Conservation (phyloP, 441 rosid species). For the Adansonia gregorii region DNA sequence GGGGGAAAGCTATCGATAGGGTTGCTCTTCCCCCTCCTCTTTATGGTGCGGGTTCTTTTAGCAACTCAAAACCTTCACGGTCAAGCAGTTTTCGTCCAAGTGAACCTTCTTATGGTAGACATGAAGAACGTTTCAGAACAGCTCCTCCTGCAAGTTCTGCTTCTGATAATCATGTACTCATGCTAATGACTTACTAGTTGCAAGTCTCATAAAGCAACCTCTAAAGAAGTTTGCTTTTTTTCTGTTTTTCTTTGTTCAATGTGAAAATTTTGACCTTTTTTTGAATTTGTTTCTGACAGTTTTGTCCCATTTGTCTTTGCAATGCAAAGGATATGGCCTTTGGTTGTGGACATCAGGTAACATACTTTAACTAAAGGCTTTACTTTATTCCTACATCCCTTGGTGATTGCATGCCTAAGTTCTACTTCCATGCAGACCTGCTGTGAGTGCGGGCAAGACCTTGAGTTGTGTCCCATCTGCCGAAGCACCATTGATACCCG, state of each 20-base stretch:
- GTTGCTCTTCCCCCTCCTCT: slow-evolving; percentile 87
- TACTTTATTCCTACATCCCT: neutral
- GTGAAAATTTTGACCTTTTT: neutral
- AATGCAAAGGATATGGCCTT: slow-evolving; percentile 64
- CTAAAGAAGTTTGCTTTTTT: neutral
- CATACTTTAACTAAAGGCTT: neutral
- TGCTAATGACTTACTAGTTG: neutral
- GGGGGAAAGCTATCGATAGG: slow-evolving; percentile 45
- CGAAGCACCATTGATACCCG: slow-evolving; percentile 53
- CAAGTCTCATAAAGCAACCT: neutral
- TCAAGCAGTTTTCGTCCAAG: slow-evolving; percentile 37
- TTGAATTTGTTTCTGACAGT: slow-evolving; percentile 36
- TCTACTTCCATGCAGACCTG: slow-evolving; percentile 54
- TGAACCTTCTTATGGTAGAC: slow-evolving; percentile 33
- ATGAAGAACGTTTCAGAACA: slow-evolving; percentile 19
- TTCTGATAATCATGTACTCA: slow-evolving; percentile 55
- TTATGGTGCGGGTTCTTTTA: slow-evolving; percentile 41
- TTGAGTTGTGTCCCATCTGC: slow-evolving; percentile 61
- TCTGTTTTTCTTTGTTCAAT: neutral
- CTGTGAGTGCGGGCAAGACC: slow-evolving; percentile 66
- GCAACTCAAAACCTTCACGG: slow-evolving; percentile 37
- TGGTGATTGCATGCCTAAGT: neutral
- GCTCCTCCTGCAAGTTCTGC: slow-evolving; percentile 46
- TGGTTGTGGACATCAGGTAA: slow-evolving; percentile 75
- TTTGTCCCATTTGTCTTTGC: slow-evolving; percentile 67